A percentile compares a stretch with the other conserved stretches of the same genome.
These are phyloP conservation scores for Neurospora sp. DNA, from an alignment of 495 filamentous ascomycete species.

Conservation along the genomic window DNA sequence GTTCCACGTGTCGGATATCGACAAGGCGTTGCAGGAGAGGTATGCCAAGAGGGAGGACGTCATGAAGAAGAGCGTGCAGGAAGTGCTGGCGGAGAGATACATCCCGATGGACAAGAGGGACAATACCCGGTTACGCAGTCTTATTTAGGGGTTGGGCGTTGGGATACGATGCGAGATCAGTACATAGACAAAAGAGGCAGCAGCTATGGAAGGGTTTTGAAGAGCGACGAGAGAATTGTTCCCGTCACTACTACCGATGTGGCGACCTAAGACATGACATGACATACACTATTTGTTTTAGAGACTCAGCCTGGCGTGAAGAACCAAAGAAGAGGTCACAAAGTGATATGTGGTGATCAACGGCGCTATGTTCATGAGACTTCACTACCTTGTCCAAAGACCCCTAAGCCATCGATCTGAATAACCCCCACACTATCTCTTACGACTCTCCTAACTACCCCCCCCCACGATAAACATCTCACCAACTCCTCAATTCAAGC, in stretches of 20 bases:
- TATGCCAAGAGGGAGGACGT: conserved; percentile 25
- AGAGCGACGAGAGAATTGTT: background rate
- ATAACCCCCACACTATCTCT: too few relatives aligned
- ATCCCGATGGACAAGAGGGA: conserved; percentile 32
- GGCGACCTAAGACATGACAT: background rate
- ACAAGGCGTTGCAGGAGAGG: conserved; percentile 37
- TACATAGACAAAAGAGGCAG: background rate
- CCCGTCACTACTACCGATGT: background rate
- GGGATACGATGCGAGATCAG: background rate
- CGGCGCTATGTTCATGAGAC: background rate
- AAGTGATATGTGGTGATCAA: background rate
- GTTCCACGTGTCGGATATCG: conserved; percentile 27
- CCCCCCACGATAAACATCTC: too few relatives aligned
- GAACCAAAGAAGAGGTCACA: too few relatives aligned
- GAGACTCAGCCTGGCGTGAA: too few relatives aligned
- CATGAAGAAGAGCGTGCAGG: conserved; percentile 30
- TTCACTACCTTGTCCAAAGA: too few relatives aligned
- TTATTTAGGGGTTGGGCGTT: background rate
- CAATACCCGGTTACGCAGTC: conserved; percentile 16
- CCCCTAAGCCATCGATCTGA: too few relatives aligned
- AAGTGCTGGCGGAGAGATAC: conserved; percentile 39
- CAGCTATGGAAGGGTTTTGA: background rate
- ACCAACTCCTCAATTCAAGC: background rate
- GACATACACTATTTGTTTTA: background rate
- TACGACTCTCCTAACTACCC: too few relatives aligned